A percentile compares a stretch with the other conserved stretches of the same genome.
Conservation (phyloP, 2,329 filamentous ascomycete species). For the Fusarium longipes region DNA sequence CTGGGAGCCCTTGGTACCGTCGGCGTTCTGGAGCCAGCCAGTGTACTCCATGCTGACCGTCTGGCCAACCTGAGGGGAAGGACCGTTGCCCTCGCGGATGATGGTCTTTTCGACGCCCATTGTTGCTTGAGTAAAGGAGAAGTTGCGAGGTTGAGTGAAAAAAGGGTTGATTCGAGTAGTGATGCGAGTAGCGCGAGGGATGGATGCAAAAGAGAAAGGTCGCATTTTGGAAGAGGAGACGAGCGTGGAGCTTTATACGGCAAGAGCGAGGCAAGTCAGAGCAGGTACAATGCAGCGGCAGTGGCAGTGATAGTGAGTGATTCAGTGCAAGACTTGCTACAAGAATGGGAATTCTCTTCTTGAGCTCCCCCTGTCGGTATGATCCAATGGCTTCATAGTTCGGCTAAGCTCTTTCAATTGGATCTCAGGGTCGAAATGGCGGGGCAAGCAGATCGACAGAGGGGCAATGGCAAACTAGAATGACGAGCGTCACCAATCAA, state of each 20-base stretch:
- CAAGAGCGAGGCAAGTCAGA: constrained; percentile 11
- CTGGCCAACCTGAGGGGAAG: constrained; percentile 73
- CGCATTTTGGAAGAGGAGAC: constrained; percentile 33
- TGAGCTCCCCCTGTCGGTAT: constrained; percentile 35
- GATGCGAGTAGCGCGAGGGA: constrained; percentile 31
- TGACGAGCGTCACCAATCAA: constrained; percentile 45
- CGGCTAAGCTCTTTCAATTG: constrained; percentile 38
- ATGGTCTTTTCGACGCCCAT: constrained; percentile 82
- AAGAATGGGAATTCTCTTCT: constrained; percentile 32
- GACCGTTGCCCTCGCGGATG: constrained; percentile 69
- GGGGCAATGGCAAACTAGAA: constrained; percentile 40
- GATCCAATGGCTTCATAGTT: constrained; percentile 38
- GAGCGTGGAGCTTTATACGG: constrained; percentile 38
- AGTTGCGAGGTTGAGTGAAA: constrained; percentile 33
- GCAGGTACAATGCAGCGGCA: constrained; percentile 20
- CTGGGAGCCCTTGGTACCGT: constrained; percentile 76
- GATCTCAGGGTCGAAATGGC: constrained; percentile 39
- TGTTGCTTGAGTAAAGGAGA: constrained; percentile 47
- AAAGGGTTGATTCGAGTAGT: constrained; percentile 37
- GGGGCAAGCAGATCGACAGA: constrained; percentile 47
- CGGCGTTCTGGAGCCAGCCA: constrained; percentile 81
- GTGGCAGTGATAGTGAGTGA: constrained; percentile 13
- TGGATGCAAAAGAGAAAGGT: constrained; percentile 38
- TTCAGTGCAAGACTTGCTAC: constrained; percentile 28
- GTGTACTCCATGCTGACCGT: constrained; percentile 90